Conservation (phyloP, 2,329 filamentous ascomycete genomes). For the Dactylonectria estremocensis region DNA sequence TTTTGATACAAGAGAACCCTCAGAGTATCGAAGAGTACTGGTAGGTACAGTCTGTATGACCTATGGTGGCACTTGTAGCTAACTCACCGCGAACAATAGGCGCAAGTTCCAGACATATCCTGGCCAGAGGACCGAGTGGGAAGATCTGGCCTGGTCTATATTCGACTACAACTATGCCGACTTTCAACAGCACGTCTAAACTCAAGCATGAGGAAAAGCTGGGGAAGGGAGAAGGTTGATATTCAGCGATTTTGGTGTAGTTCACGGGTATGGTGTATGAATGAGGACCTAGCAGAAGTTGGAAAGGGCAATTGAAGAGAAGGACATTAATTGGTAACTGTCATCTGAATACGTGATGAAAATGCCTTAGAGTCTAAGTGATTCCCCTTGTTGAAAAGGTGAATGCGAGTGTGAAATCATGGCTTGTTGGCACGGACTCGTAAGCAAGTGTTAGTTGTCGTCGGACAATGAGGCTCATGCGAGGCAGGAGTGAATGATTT, state of each 20-base stretch:
- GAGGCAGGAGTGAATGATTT: conserved; percentile 8
- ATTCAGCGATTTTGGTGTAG: not conserved
- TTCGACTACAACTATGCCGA: conserved; percentile 12
- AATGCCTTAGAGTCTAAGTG: too few species aligned
- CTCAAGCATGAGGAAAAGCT: not conserved
- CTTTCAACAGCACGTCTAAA: not conserved
- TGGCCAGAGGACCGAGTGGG: not conserved
- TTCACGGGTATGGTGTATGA: not conserved
- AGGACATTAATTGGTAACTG: not conserved
- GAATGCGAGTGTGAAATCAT: not conserved
- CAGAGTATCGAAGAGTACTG: conserved; percentile 6
- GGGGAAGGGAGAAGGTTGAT: not conserved
- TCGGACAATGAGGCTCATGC: conserved; percentile 10
- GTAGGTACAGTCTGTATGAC: not conserved
- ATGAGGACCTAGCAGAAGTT: not conserved
- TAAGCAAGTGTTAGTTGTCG: not conserved
- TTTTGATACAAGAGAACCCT: not conserved
- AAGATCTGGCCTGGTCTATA: not conserved
- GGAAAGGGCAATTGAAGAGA: not conserved
- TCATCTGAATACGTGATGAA: too few species aligned
- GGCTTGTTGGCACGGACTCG: not conserved
- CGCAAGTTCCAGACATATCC: not conserved
- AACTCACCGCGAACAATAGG: not conserved
- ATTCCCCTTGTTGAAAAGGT: not conserved
- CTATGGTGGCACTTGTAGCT: not conserved